Base-by-base conservation (phyloP, 148 eudicot species). In the Rhododendron griersonianum region DNA sequence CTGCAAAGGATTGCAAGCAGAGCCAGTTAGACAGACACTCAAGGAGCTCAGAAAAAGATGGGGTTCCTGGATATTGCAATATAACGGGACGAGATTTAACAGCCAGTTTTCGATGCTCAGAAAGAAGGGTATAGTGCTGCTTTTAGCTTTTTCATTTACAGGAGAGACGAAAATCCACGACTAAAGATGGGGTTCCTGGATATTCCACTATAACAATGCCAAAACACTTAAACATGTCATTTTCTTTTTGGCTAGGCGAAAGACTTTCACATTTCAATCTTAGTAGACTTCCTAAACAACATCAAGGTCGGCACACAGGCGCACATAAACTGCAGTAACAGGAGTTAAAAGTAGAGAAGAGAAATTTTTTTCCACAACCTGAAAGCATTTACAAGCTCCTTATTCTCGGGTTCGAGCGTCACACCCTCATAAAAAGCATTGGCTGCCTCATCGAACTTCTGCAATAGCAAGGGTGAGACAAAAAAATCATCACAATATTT, bases 371-470 rank as follows among this genome's bases (percentile, higher is more conserved):
- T 30, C 57, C 76, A 7, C 37, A 11, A 94, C 99, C 96, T 97
- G 92, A 97, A 97, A 89, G 98, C 95, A 86, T 85, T 82, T 85
- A 93, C 98, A 82, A 97, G 93, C 91, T 93, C 98, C 91, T 83
- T 91, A 85, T 92, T 97, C 90, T 97, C 99, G 79, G 99, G 99
- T 86, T 92, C 95, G 41, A 95, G 96, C 84, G 79, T 83, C 69
- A 97, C 95, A 14, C 99, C 99, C 86, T 97, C 98, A 50, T 97
- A 97, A 87, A 97, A 97, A 83, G 95, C 92, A 93, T 91, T 95
- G 44, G 99, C 99, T 86, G 99, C 99, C 48, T 95, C 99, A 21
- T 97, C 98, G 87, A 93, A 97, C 87, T 90, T 97, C 99, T 97
- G 94, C 78, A 88, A 59, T 47, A 84, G 81, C 44, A 33, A 63